These are phyloP conservation scores for Ceratobasidium sp. DNA, from an alignment of 1,284 basidiomycete species.

Conservation along the genomic window DNA sequence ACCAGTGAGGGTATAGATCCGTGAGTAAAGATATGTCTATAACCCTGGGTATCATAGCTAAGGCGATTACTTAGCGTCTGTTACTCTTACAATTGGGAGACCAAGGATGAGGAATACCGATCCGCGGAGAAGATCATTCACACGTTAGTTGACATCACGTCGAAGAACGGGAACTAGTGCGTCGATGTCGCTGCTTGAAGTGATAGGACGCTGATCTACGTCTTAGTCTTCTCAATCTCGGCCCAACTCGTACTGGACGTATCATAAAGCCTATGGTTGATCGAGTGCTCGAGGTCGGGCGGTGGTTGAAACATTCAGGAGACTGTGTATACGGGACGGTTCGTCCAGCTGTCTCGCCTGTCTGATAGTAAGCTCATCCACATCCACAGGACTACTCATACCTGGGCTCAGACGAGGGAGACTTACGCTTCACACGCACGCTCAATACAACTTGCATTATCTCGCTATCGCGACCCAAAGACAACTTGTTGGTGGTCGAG, in stretches of 20 bases:
- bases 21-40: slow-evolving; percentile 33
- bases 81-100: slow-evolving; percentile 59
- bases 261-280: slow-evolving; percentile 64
- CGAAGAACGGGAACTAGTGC: slow-evolving; percentile 70
- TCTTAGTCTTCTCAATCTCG: slow-evolving; percentile 65
- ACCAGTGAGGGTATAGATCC: slow-evolving; percentile 62
- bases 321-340: slow-evolving; percentile 68
- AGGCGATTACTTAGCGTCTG: slow-evolving; percentile 45
- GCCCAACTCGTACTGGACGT: slow-evolving; percentile 67
- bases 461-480: slow-evolving; percentile 59
- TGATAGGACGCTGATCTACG: not conserved
- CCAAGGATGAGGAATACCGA: slow-evolving; percentile 64
- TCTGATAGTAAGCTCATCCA: not conserved
- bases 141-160: slow-evolving; percentile 67
- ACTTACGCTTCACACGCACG: slow-evolving; percentile 67
- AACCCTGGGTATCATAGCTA: not conserved
- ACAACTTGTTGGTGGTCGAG: slow-evolving; percentile 58
- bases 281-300: slow-evolving; percentile 65
- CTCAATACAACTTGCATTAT: slow-evolving; percentile 67
- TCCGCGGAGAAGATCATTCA: slow-evolving; percentile 65
- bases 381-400: slow-evolving; percentile 52
- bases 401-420: slow-evolving; percentile 57
- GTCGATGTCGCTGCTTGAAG: slow-evolving; percentile 42
- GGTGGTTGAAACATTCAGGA: slow-evolving; percentile 66
- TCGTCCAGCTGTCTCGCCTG: slow-evolving; percentile 48